phyloP scores from a whole-genome alignment of 495 filamentous ascomycete species.

The Penicillium lagena region DNA sequence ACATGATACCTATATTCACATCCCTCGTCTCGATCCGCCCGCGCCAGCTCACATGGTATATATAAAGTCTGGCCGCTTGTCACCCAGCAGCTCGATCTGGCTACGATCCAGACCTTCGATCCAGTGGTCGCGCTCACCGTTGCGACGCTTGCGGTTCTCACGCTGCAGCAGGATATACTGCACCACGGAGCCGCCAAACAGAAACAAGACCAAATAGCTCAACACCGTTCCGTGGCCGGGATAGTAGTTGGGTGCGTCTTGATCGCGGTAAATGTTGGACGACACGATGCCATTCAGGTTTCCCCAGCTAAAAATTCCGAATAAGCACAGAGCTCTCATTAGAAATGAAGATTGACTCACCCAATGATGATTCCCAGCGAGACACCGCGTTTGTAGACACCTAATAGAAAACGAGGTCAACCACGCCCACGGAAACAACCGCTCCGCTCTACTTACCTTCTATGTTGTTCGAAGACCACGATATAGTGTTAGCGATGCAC shows the following conservation, averaged over 20 bases:
- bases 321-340: no score
- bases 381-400: slow-evolving; percentile 87
- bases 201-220: slow-evolving; percentile 52
- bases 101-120: slow-evolving; percentile 32
- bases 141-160: slow-evolving; percentile 33
- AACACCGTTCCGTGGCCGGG: slow-evolving; percentile 55
- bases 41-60: slow-evolving; percentile 53
- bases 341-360: no score
- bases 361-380: slow-evolving; percentile 78
- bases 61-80: slow-evolving; percentile 69
- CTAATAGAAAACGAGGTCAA: slow-evolving; percentile 10
- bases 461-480: slow-evolving; percentile 83
- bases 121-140: slow-evolving; percentile 65
- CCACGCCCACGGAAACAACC: no score
- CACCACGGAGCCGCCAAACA: slow-evolving; percentile 54
- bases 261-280: slow-evolving; percentile 61
- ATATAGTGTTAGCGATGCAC: slow-evolving; percentile 84
- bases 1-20: not conserved
- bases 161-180: slow-evolving; percentile 56
- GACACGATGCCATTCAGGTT: slow-evolving; percentile 85
- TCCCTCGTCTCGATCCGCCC: not conserved
- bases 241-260: slow-evolving; percentile 48
- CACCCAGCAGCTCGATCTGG: slow-evolving; percentile 47
- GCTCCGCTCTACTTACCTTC: slow-evolving; percentile 44
- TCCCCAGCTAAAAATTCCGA: slow-evolving; percentile 54